Evolutionary conservation across 1,139 yeast genomes (phyloP), one percentile per base, ranked within the genome.

Genomic region (Lipomyces yarrowii): DNA sequence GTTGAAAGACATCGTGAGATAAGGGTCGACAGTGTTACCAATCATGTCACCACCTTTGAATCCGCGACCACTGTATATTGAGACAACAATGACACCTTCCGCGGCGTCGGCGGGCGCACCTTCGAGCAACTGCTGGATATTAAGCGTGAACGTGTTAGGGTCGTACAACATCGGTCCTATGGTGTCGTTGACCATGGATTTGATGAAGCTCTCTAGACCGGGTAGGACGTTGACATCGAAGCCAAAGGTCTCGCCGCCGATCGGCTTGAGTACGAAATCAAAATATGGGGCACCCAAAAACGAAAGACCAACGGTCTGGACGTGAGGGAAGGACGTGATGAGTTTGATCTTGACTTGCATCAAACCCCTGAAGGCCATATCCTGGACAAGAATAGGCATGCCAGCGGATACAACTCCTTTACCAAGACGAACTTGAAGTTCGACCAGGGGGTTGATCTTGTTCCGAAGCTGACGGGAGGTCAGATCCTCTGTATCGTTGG

Each of bases 91-190:
- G 35, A 94, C 91, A 79, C 99, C 99, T 72, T 91, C 83, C 11
- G 98, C 89, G 32, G 96, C 86, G 73, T 88, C 89, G 66, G 87
- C 79, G 56, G 90, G 88, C 66, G 91, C 86, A 74, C 98, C 97
- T 33, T 96, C 89, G 73, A 94, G 79, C 75, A 94, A 82, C 79
- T 92, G 98, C 76, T 96, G 97, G 60, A 94, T 84, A 74, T 94
- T 94, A 75, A 94, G 81, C 80, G 94, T 97, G 82, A 91, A 90
- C 2, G 97, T 91, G 72, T 94, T 87, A 35, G 99, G 99, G 59
- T 90, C 82, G 74, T 90, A 89, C 63, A 94, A 76, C 81, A 94
- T 85, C 30, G 98, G 94, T 15, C 98, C 98, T 62, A 86, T 87
- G 77, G 89, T 92, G 74, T 91, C 90, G 74, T 85, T 86, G 48